Percentiles rank a stretch among this genome's conserved stretches.
Conservation (phyloP, 768 basidiomycete species). For the Hygrophorus pudorinus region DNA sequence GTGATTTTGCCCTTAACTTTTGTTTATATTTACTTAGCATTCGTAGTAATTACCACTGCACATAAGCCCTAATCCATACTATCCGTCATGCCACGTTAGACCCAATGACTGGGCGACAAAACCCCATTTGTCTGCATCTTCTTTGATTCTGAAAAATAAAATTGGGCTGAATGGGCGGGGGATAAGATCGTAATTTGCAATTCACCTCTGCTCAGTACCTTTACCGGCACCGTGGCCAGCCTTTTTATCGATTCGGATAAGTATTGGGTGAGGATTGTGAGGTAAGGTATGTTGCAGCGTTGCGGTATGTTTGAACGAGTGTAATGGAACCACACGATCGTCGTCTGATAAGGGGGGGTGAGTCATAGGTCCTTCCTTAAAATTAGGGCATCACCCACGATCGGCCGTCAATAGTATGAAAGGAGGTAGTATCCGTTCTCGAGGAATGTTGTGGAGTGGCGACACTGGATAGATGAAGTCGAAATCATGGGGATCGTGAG, state of each 20-base stretch:
- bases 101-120: slow-evolving; percentile 65
- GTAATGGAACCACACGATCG: slow-evolving; percentile 79
- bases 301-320: slow-evolving; percentile 78
- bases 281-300: slow-evolving; percentile 60
- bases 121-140: slow-evolving; percentile 69
- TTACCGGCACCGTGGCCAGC: slow-evolving; percentile 78
- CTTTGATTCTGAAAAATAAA: slow-evolving; percentile 47
- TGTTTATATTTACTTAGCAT: too few relatives aligned
- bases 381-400: slow-evolving; percentile 35
- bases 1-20: too few relatives aligned
- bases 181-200: background rate
- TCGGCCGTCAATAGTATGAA: slow-evolving; percentile 75
- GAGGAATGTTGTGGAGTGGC: slow-evolving; percentile 71
- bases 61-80: slow-evolving; percentile 3
- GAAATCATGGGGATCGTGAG: slow-evolving; percentile 66
- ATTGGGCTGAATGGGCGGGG: background rate
- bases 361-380: background rate
- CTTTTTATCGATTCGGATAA: slow-evolving; percentile 72
- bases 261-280: slow-evolving; percentile 60
- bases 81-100: slow-evolving; percentile 22
- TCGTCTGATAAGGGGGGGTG: slow-evolving; percentile 39
- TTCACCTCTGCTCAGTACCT: slow-evolving; percentile 57
- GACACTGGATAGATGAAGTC: slow-evolving; percentile 79
- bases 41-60: too few relatives aligned
- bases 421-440: slow-evolving; percentile 51